Evolutionary conservation across 345 rosid genomes (phyloP).

Genomic region (Nephelium lappaceum): DNA sequence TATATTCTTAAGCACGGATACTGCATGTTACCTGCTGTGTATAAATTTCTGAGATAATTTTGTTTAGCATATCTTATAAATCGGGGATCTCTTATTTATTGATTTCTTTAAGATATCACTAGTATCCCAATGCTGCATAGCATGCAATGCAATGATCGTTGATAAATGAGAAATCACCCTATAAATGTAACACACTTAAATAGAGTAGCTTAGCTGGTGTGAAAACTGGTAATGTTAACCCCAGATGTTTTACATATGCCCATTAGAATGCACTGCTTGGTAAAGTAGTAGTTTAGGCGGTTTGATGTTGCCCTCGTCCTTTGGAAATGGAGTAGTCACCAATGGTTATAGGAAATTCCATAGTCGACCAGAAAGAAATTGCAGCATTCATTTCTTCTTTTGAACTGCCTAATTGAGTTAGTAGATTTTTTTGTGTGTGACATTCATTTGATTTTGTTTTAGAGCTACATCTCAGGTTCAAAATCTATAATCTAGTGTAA

Average conservation of each 20-base stretch:
- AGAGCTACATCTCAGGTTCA: not conserved
- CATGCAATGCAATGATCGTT: not conserved
- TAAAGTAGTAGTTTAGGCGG: not conserved
- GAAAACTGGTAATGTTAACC: not conserved
- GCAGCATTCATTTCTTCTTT: not conserved
- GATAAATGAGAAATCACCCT: not conserved
- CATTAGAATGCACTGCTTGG: not conserved
- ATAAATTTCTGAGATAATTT: not conserved
- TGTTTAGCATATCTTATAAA: not conserved
- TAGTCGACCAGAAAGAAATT: not conserved
- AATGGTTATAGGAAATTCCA: not conserved
- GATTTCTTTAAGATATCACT: not conserved
- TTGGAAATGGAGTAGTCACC: not conserved
- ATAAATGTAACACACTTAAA: not conserved
- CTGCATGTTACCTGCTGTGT: not conserved
- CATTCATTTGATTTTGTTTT: not conserved
- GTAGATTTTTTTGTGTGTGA: not conserved
- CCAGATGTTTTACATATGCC: not conserved
- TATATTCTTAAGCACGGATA: not conserved
- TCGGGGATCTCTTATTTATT: not conserved
- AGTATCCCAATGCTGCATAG: not conserved
- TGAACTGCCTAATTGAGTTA: not conserved
- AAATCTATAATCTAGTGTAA: not conserved
- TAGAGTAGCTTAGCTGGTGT: constrained; percentile 1
- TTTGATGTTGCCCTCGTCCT: not conserved